Conservation (phyloP, 106 monocot species). For the Allium cepa region DNA sequence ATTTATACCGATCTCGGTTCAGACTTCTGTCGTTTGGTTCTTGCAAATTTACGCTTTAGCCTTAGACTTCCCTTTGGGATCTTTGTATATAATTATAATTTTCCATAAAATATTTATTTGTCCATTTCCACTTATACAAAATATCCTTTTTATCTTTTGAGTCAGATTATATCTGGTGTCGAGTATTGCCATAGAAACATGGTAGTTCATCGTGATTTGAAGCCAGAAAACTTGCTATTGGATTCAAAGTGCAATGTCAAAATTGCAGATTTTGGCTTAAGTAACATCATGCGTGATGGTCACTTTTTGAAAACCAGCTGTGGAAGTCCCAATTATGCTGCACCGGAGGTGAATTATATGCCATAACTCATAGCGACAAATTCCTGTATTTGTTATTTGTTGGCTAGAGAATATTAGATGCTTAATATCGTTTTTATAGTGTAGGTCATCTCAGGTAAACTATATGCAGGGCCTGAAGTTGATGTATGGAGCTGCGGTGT, state of each 20-base stretch:
- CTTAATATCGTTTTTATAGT: background rate
- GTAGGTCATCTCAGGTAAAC: conserved; percentile 30
- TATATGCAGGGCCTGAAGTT: conserved; percentile 19
- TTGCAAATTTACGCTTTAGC: too few species aligned
- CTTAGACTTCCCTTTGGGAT: too few species aligned
- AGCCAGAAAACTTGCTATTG: conserved; percentile 39
- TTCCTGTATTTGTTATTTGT: background rate
- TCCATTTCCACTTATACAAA: too few species aligned
- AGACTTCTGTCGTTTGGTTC: too few species aligned
- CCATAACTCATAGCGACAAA: too few species aligned
- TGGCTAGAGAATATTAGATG: background rate
- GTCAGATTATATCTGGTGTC: conserved; percentile 26
- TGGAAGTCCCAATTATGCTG: conserved; percentile 22
- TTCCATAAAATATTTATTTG: background rate
- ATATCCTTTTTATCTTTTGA: background rate
- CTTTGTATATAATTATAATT: too few species aligned
- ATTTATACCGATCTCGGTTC: too few species aligned
- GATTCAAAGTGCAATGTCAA: conserved; percentile 39
- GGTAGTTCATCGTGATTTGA: conserved; percentile 34
- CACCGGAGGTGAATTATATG: conserved; percentile 18
- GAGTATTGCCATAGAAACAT: conserved; percentile 24
- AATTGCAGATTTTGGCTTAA: conserved; percentile 39
- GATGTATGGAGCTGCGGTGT: conserved; percentile 25
- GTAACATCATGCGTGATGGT: conserved; percentile 36
- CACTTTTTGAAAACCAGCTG: conserved; percentile 38